phyloP scores from a whole-genome alignment of 2,329 filamentous ascomycete genomes.

The Bipolaris sorokiniana region DNA sequence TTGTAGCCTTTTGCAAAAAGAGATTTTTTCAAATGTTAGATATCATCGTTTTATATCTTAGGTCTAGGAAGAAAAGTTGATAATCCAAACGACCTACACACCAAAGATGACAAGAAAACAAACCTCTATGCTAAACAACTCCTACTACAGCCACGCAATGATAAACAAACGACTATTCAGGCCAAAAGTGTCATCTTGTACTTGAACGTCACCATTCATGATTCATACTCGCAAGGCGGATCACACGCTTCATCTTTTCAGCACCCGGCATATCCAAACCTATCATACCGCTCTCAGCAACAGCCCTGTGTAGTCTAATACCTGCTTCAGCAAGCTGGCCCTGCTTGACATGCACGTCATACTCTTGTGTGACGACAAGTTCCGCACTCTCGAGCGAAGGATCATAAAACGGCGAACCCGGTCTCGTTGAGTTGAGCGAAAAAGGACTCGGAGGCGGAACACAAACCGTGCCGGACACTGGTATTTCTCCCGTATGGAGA shows the following conservation, averaged over 20 bases:
- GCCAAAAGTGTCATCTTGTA: not conserved
- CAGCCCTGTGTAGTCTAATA: not conserved
- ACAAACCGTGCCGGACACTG: conserved; percentile 55
- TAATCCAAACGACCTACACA: too few species aligned
- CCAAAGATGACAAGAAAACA: too few species aligned
- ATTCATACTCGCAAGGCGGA: not conserved
- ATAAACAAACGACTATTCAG: not conserved
- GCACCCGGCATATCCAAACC: conserved; percentile 8
- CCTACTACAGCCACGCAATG: too few species aligned
- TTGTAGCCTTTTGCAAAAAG: too few species aligned
- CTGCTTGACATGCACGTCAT: not conserved
- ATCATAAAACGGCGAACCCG: conserved; percentile 40
- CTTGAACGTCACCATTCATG: not conserved
- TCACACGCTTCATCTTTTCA: not conserved
- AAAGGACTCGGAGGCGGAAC: conserved; percentile 41
- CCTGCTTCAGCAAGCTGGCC: conserved; percentile 9
- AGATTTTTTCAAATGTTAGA: too few species aligned
- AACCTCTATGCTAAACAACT: too few species aligned
- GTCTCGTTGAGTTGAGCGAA: conserved; percentile 48
- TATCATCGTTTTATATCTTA: too few species aligned
- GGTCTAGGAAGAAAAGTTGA: too few species aligned
- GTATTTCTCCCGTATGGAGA: conserved; percentile 54
- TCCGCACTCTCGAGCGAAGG: conserved; percentile 13
- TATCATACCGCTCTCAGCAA: conserved; percentile 14
- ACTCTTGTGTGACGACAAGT: not conserved